Base-by-base conservation (phyloP, 805 yeast genomes). In the Metschnikowia hibisci region DNA sequence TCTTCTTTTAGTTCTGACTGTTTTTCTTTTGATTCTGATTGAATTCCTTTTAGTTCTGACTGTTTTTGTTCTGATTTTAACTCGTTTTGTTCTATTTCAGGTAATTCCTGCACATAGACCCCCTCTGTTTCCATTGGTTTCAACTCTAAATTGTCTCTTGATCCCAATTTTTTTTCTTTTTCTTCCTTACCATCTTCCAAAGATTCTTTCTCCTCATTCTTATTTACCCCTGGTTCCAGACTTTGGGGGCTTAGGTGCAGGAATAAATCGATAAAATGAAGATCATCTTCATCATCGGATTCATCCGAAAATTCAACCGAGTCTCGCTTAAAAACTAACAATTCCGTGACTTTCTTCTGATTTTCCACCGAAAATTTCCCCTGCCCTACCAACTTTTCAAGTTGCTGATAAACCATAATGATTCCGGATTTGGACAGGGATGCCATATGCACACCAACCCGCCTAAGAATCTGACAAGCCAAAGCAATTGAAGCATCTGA, bases 381-480 rank as follows among this genome's bases (percentile, higher is more conserved):
- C 44, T 80, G 84, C 50, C 80, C 84, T 31, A 84, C 59, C n/a
- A 84, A 53, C 7, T 64, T 64, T 48, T 91, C 63, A 35, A 89
- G 64, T 42, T 80, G 69, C 46, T 84, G 88, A 54, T 74, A 81
- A 1, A 83, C 66, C 43, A 66, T 63, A 46, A 75, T 66, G 34
- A 70, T 64, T 1, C 82, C 82, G 2, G 62, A 56, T 14, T 62
- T 52, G 29, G 80, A 69, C 8, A 64, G 61, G 13, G 65, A 68
- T 2, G 62, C 58, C 15, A 89, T 57, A 41, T 59, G 69, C 3
- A 61, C 63, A 0, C 96, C 95, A n/a, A 65, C 63, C 10, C 65
- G 66, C 27, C 65, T 63, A 43, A 87, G 50, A 3, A 87, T 57
- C 1, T 60, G 66, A 9, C 78, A 68, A 0, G 81, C 70, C 7